Evolutionary conservation across 768 basidiomycete genomes (phyloP), one percentile per base, ranked within the genome.

Genomic region (Mycena metata): DNA sequence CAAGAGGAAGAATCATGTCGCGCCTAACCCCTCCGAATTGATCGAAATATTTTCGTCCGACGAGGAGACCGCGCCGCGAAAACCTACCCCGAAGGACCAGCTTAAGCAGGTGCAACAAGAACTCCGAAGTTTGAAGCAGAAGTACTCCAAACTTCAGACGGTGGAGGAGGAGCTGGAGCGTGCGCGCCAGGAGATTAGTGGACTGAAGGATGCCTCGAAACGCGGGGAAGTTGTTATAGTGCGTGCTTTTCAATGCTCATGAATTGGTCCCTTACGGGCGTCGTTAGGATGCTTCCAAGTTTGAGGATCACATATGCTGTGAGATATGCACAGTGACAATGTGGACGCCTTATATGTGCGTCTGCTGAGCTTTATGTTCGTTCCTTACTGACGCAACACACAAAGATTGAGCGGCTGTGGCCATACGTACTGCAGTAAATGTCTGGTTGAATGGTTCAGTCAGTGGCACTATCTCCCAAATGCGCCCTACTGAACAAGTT

Each of bases 331-430:
- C 86, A 0, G 66, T 77, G 46, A 84, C 83, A 64, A 88, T 93
- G 86, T 91, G 90, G 89, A 80, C 81, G 10, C 91, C 92, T 0
- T 90, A 86, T 71, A 82, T 85, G 91, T 92, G 71, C 46, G 90
- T 13, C 24, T 41, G 21, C 49, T 2, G 9, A 45, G 0, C 24
- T 46, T 26, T 12, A n/a, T 10, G 49, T 33, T 17, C 30, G 41
- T 45, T n/a, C n/a, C n/a, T n/a, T 33, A 51, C 36, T 21, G 19
- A 24, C 8, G n/a, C 30, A 23, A 39, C 62, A 2, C 13, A 21
- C 39, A 71, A 41, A 93, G 91, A 7, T 81, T 93, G 23, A 77
- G 86, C 8, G 84, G 83, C 45, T 94, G 92, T 61, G 92, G 92
- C 3, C 92, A 94, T 76, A 86, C 87, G 0, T 92, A 90, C 74